Base-by-base conservation (phyloP, 148 eudicot genomes). In the Salicornia ramosissima region DNA sequence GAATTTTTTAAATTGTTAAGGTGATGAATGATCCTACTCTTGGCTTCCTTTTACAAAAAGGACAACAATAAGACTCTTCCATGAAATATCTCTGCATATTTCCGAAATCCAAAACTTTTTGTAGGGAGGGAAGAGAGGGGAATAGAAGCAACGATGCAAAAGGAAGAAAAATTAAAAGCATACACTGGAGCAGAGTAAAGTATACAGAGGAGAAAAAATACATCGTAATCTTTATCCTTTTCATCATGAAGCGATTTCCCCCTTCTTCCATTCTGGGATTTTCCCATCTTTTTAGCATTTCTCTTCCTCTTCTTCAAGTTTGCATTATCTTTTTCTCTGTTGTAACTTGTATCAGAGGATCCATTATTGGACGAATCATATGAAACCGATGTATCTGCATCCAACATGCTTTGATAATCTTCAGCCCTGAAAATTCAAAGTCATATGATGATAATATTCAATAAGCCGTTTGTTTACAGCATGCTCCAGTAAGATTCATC, bases 201-300 rank as follows among this genome's bases (percentile, higher is more conserved):
- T 40, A n/a, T n/a, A 67, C 2, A 63, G 58, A 68, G 75, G 21
- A 56, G 71, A 74, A 61, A 54, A n/a, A 69, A 46, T 81, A 86
- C 90, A 67, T 84, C 81, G 39, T 64, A 28, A 40, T 67, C 39
- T 67, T 71, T 75, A 69, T 69, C 81, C 56, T 76, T 73, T 66
- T 53, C 58, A 25, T 28, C 62, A 61, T 5, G 68, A 57, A 42
- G 42, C 29, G 26, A 6, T 56, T 65, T 26, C 24, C 42, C 42
- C 45, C 45, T 70, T 68, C 29, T 78, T 75, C 65, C 76, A 57
- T 81, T 80, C 66, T 68, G 72, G 58, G 74, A 43, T 25, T 63
- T 65, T 31, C 68, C 59, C 60, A 53, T 67, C 45, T 45, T 71
- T 52, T 60, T 74, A 60, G 56, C 73, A 43, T 52, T 79, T 68